phyloP scores from a whole-genome alignment of 2,329 filamentous ascomycete species.

The Nigrospora sphaerica region DNA sequence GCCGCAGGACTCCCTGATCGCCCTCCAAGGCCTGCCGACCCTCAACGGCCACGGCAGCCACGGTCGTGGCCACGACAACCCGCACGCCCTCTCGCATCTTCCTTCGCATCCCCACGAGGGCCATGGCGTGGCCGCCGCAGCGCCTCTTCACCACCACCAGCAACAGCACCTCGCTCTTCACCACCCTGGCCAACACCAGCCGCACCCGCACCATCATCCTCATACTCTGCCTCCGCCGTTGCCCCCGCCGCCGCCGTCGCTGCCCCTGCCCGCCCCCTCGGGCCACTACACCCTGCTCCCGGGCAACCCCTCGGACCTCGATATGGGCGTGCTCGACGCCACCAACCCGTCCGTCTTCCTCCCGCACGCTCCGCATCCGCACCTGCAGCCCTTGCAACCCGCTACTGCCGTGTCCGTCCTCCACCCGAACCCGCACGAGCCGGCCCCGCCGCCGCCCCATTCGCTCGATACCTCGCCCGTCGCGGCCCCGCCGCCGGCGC shows the following conservation, averaged over 20 bases:
- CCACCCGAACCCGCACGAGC: slow-evolving; percentile 17
- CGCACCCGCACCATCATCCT: slow-evolving; percentile 4
- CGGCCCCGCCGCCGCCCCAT: slow-evolving; percentile 14
- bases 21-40: neutral
- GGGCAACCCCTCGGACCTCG: slow-evolving; percentile 19
- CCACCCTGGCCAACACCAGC: slow-evolving; percentile 7
- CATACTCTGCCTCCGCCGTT: neutral
- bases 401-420: slow-evolving; percentile 22
- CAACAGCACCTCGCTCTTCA: slow-evolving; percentile 22
- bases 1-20: slow-evolving; percentile 2
- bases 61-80: neutral
- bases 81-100: slow-evolving; percentile 19
- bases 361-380: slow-evolving; percentile 19
- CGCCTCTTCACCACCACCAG: slow-evolving; percentile 5
- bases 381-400: slow-evolving; percentile 25
- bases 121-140: neutral
- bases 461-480: slow-evolving; percentile 10
- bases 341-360: slow-evolving; percentile 26
- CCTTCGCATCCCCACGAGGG: slow-evolving; percentile 10
- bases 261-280: neutral
- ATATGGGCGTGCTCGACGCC: slow-evolving; percentile 30
- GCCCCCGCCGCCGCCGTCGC: slow-evolving; percentile 3
- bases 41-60: neutral
- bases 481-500: slow-evolving; percentile 20
- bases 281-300: neutral